Evolutionary conservation across 768 basidiomycete genomes (phyloP).

Genomic region (Agrocybe praecox): DNA sequence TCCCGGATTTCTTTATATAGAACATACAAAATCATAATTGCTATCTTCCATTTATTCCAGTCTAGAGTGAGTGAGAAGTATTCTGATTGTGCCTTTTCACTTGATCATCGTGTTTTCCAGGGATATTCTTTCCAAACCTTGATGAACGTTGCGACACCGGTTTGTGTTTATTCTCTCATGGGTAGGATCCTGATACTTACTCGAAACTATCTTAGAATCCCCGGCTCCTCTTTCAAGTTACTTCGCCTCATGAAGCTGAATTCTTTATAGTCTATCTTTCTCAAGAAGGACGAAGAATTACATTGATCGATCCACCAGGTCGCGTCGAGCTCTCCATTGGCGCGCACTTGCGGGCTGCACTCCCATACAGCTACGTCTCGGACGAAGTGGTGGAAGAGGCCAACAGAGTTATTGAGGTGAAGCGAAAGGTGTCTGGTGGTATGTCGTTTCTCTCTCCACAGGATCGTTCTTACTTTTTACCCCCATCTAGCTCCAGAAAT

Average conservation of each 20-base stretch:
- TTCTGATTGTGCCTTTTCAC: not conserved
- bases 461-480: not conserved
- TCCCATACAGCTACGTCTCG: conserved; percentile 35
- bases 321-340: conserved; percentile 43
- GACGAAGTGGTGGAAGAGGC: conserved; percentile 51
- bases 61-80: conserved; percentile 45
- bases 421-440: conserved; percentile 34
- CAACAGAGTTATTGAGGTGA: conserved; percentile 58
- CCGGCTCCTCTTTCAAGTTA: conserved; percentile 67
- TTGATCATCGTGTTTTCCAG: conserved; percentile 33
- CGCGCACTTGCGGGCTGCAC: conserved; percentile 35
- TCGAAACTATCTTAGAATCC: conserved; percentile 43
- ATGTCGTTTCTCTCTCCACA: not conserved
- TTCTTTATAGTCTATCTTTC: conserved; percentile 74
- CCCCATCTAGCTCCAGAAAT: conserved; percentile 38
- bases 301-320: conserved; percentile 46
- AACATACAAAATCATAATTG: conserved; percentile 60
- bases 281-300: conserved; percentile 57
- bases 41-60: conserved; percentile 62
- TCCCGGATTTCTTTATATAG: conserved; percentile 29
- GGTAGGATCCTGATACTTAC: not conserved
- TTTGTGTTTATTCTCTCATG: conserved; percentile 26
- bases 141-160: conserved; percentile 57
- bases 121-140: conserved; percentile 72
- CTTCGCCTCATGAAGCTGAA: conserved; percentile 40